phyloP scores from a whole-genome alignment of 2,329 filamentous ascomycete genomes.

The Fusarium poae region DNA sequence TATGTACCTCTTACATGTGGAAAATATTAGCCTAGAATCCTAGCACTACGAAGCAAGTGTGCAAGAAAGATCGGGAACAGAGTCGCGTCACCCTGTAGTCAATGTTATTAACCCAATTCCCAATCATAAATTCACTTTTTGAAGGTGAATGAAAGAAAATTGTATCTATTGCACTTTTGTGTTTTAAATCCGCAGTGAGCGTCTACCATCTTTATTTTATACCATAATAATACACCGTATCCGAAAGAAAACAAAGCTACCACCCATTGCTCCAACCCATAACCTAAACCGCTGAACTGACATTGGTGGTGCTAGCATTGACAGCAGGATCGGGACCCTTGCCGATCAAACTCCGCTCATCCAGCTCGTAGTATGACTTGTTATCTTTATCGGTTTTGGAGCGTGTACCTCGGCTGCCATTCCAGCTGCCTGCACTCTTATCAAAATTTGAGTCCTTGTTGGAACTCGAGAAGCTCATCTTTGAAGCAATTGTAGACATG shows the following conservation, averaged over 20 bases:
- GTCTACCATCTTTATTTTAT: background rate
- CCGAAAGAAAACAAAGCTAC: background rate
- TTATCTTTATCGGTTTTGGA: constrained; percentile 40
- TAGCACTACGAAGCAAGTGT: background rate
- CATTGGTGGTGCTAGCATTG: constrained; percentile 9
- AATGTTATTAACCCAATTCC: background rate
- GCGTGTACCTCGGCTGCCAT: constrained; percentile 25
- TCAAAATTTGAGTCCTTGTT: constrained; percentile 25
- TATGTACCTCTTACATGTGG: accelerated
- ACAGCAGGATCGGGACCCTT: constrained; percentile 9
- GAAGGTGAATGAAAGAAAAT: too few relatives aligned
- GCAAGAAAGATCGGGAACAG: background rate
- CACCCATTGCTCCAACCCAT: background rate
- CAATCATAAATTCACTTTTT: too few relatives aligned
- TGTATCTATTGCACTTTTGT: background rate
- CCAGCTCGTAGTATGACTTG: constrained; percentile 37
- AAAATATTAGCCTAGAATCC: background rate
- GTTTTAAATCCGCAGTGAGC: background rate
- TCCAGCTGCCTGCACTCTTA: constrained; percentile 35
- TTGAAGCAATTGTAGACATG: constrained; percentile 39
- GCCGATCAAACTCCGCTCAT: constrained; percentile 37
- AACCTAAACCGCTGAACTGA: constrained; percentile 3
- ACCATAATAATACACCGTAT: background rate
- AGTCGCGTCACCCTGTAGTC: background rate
- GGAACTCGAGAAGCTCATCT: constrained; percentile 22